Base-by-base conservation (phyloP, 176 grass and related monocot genomes). In the Rhynchospora breviuscula region DNA sequence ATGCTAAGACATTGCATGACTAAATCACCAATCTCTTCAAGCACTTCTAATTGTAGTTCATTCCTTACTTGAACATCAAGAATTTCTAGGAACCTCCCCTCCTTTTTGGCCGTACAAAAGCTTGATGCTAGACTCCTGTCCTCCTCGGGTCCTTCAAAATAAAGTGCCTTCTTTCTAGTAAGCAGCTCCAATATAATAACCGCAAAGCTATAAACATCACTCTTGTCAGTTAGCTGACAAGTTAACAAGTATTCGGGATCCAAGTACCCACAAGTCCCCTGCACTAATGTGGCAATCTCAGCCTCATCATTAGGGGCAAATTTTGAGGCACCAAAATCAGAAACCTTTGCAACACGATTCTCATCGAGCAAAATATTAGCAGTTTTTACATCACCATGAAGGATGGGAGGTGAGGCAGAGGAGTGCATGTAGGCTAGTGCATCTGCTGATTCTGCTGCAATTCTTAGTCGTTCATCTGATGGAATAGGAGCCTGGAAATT, bases 301-400 rank as follows among this genome's bases (percentile, higher is more conserved):
- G 83, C 85, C 26, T 91, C 80, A 17, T 90, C 92, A 33, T 62
- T 72, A 2, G 92, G 88, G 35, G 78, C 67, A 2, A 91, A 26
- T 46, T 84, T 94, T n/a, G 92, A 91, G 15, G 92, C 63, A 13
- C 92, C 89, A 1, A 94, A 90, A 80, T 94, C 87, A 15, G 89
- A 94, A 54, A 91, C 83, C 59, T 94, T 91, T 54, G 89, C 83
- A 1, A 61, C 67, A 0, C 87, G 47, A 46, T 90, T 86, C 8
- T 84, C 61, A 22, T 94, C 89, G 3, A 94, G 57, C 51, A 94
- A 68, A 56, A 94, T 88, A 65, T 94, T 94, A 2, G 85, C 84
- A 3, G 90, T 88, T 82, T 94, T 94, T 23, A 94, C 90, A 6
- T 91, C 90, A 19, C 92, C 92, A 14, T 94, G 92, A 62, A 94